Evolutionary conservation across 2,329 filamentous ascomycete genomes (phyloP), one percentile per base, ranked within the genome.

Genomic region (Knoxdaviesia capensis): DNA sequence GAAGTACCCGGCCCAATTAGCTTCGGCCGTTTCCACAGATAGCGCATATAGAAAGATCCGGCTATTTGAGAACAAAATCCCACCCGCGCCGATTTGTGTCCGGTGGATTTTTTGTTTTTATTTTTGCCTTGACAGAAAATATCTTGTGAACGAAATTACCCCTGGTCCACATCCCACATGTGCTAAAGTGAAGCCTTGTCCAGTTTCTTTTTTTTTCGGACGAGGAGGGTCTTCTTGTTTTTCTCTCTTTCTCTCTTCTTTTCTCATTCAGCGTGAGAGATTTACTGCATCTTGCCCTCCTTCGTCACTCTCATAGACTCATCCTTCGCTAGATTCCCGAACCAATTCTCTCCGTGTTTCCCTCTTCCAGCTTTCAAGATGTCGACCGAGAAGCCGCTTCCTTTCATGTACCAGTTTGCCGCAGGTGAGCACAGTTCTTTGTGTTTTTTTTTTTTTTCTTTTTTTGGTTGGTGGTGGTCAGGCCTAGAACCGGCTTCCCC

Each of bases 331-430:
- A 28, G 4, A 10, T 42, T 32, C 28, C 11, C 8, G 20, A 20
- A 20, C 20, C 20, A 20, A 20, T 20, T 20, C 20, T 20, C 33
- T 31, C 29, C 38, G 31, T 3, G 35, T 41, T 32, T 28, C 35
- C 11, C 20, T 36, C 39, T 39, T 36, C 9, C 40, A 37, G 44
- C 48, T 50, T 53, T 56, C 64, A 68, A 54, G 53, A 81, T 80
- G 77, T 68, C 75, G 49, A 40, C 41, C 39, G 63, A 72, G 41
- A 80, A 85, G 65, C 84, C 87, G 45, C 75, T 94, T 52, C 85
- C 85, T 45, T 94, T 94, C 64, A 62, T 76, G 52, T 94, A 94
- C 76, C 87, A 94, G 67, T 94, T 96, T 69, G 81, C 78, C 59
- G 87, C 88, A 56, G 87, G 87, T 77, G 57, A 45, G 44, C 43